A percentile compares a stretch with the other conserved stretches of the same genome.
phyloP scores from a whole-genome alignment of 768 basidiomycete species.

The Lactarius hatsudake region DNA sequence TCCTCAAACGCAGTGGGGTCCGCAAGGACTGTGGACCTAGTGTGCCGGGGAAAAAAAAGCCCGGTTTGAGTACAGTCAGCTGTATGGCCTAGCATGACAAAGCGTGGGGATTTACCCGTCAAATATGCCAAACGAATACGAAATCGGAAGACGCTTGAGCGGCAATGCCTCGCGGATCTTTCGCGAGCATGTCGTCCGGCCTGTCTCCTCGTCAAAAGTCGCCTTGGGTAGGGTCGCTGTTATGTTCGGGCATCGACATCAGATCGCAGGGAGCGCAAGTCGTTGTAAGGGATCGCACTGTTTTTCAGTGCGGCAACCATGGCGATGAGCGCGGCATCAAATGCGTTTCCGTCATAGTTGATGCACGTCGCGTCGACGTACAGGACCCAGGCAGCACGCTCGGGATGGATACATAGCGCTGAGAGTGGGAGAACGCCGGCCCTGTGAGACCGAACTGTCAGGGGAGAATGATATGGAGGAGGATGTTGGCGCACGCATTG shows the following conservation, averaged over 20 bases:
- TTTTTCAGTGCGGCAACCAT: constrained; percentile 85
- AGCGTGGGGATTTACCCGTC: constrained; percentile 53
- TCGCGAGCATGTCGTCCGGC: constrained; percentile 60
- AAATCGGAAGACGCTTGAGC: constrained; percentile 46
- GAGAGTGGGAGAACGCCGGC: constrained; percentile 61
- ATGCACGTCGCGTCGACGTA: constrained; percentile 95
- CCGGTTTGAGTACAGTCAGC: background rate
- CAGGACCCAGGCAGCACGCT: constrained; percentile 87
- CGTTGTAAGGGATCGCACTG: constrained; percentile 48
- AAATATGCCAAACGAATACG: constrained; percentile 77
- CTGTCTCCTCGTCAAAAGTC: constrained; percentile 63
- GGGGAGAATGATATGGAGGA: background rate
- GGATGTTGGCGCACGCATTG: constrained; percentile 59
- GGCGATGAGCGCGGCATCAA: constrained; percentile 86
- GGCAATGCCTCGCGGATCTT: constrained; percentile 45
- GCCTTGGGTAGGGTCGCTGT: constrained; percentile 72
- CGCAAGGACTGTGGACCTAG: constrained; percentile 61
- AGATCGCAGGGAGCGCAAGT: background rate
- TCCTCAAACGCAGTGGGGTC: constrained; percentile 94
- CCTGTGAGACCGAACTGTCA: constrained; percentile 39
- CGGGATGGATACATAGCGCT: constrained; percentile 75
- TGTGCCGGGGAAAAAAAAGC: background rate
- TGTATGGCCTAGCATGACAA: constrained; percentile 1
- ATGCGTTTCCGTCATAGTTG: constrained; percentile 95
- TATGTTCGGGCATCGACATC: background rate